Evolutionary conservation across 805 yeast genomes (phyloP).

Genomic region (Kuraishia floccosa): DNA sequence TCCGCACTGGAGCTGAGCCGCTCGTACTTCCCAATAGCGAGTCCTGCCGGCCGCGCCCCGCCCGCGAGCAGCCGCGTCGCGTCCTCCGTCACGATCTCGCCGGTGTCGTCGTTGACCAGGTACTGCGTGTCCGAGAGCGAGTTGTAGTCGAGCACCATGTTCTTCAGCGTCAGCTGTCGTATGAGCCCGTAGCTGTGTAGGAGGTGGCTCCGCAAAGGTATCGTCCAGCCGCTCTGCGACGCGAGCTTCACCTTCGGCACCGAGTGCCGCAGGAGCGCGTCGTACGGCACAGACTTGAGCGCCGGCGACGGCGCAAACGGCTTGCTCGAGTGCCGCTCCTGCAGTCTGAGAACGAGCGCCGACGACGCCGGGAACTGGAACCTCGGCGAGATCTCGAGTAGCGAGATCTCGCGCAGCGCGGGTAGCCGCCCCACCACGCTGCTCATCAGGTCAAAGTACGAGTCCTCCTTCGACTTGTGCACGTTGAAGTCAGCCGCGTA

Average conservation of each 20-base stretch:
- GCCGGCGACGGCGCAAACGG: not conserved
- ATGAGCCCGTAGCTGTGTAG: slow-evolving; percentile 33
- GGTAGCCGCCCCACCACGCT: slow-evolving; percentile 34
- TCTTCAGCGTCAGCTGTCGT: slow-evolving; percentile 28
- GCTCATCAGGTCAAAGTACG: slow-evolving; percentile 24
- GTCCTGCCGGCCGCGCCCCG: no score
- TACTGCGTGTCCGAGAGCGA: slow-evolving; percentile 16
- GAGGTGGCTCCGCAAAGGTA: slow-evolving; percentile 37
- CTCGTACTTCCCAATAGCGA: no score
- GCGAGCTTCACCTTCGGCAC: slow-evolving; percentile 23
- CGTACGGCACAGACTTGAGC: slow-evolving; percentile 6
- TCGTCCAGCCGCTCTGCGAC: slow-evolving; percentile 38
- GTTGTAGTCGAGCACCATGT: slow-evolving; percentile 35
- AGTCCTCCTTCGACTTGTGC: slow-evolving; percentile 6
- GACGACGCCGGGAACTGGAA: slow-evolving; percentile 27
- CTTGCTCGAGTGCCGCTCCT: slow-evolving; percentile 7
- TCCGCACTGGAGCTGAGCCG: not conserved
- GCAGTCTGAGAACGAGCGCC: slow-evolving; percentile 12
- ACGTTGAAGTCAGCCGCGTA: not conserved
- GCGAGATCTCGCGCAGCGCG: slow-evolving; percentile 26
- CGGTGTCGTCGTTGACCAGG: slow-evolving; percentile 1
- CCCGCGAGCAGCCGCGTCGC: not conserved
- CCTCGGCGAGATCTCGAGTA: slow-evolving; percentile 37
- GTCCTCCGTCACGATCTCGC: slow-evolving; percentile 4
- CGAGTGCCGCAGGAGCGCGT: not conserved